These are phyloP conservation scores for Wallacemonas rigidus DNA, from an alignment of 208 protist species.

Conservation along the genomic window DNA sequence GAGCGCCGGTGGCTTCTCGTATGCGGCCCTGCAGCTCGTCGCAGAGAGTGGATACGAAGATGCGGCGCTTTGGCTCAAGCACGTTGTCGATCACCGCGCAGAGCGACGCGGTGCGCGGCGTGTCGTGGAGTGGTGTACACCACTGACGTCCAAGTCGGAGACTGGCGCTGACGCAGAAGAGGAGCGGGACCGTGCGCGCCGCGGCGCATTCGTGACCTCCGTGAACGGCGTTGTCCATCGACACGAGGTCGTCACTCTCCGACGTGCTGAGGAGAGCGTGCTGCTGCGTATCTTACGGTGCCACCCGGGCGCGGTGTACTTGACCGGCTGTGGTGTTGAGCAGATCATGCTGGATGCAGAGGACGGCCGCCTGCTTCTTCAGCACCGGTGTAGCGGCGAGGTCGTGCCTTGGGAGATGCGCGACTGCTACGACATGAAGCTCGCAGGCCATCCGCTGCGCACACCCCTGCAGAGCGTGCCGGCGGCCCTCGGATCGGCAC, in stretches of 20 bases:
- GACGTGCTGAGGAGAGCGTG: conserved; percentile 61
- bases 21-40: conserved; percentile 26
- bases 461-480: background rate
- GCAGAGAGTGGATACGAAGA: conserved; percentile 31
- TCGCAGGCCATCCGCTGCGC: conserved; percentile 14
- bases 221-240: background rate
- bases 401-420: conserved; percentile 45
- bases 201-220: no score
- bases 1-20: background rate
- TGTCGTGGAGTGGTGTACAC: background rate
- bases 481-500: background rate
- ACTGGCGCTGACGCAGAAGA: no score
- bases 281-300: conserved; percentile 65
- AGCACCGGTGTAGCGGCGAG: conserved; percentile 44
- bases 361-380: conserved; percentile 39
- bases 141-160: no score
- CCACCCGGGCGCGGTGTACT: conserved; percentile 40
- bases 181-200: no score
- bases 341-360: conserved; percentile 39
- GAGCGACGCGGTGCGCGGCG: conserved; percentile 1
- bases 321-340: conserved; percentile 58
- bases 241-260: conserved; percentile 35
- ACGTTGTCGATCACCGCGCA: background rate
- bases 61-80: conserved; percentile 13
- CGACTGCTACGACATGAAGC: conserved; percentile 45